Evolutionary conservation across 495 filamentous ascomycete genomes (phyloP).

Genomic region (Penicillium manginii): DNA sequence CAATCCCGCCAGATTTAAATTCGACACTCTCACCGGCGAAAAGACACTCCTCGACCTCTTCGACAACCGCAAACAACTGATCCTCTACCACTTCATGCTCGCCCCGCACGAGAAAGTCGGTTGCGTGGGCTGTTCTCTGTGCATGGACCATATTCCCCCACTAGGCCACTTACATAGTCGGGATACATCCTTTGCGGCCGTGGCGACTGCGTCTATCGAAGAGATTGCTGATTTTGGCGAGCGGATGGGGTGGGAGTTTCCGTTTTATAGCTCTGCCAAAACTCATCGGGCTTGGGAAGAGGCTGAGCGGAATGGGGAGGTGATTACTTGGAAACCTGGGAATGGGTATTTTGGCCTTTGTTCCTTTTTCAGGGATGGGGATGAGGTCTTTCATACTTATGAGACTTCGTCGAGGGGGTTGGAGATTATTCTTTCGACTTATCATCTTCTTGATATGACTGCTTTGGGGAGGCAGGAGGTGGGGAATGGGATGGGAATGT

Average conservation of each 20-base stretch:
- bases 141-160: conserved; percentile 43
- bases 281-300: conserved; percentile 22
- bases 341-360: conserved; percentile 43
- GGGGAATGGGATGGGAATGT: conserved; percentile 28
- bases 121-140: conserved; percentile 42
- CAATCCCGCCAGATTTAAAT: conserved; percentile 36
- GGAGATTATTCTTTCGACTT: conserved; percentile 33
- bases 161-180: conserved; percentile 37
- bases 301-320: conserved; percentile 26
- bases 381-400: conserved; percentile 45
- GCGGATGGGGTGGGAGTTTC: conserved; percentile 46
- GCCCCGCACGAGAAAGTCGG: conserved; percentile 31
- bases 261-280: conserved; percentile 43
- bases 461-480: conserved; percentile 29
- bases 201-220: conserved; percentile 40
- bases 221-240: conserved; percentile 42
- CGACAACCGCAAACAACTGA: conserved; percentile 43
- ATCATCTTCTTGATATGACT: conserved; percentile 34
- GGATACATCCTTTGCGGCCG: conserved; percentile 39
- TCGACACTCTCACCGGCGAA: conserved; percentile 37
- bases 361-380: conserved; percentile 40
- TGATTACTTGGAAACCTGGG: conserved; percentile 24
- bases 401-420: conserved; percentile 42
- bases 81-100: conserved; percentile 55
- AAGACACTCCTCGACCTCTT: conserved; percentile 43